Base-by-base conservation (phyloP, 106 monocot species). In the Dendrobium huoshanense region DNA sequence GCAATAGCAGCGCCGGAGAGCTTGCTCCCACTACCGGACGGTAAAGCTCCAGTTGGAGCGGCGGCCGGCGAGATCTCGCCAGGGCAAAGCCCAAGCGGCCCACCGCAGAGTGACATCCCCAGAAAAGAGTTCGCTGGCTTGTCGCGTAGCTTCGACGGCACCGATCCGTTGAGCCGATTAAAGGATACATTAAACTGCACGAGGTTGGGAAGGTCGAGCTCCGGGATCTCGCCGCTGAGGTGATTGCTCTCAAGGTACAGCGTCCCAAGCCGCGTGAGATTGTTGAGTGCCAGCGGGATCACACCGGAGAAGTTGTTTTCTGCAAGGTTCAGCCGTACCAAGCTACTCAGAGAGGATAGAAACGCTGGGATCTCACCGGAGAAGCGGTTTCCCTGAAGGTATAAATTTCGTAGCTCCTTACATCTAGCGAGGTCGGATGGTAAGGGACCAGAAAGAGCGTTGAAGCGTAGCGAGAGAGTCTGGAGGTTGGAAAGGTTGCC, bases 1-100 rank as follows among this genome's bases (percentile, higher is more conserved):
- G 90, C 92, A 64, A 95, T 90, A 27, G 92, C 92, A 1, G 88
- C 91, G 19, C 89, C 92, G 9, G 95, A 95, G 31, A 95, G 88
- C 41, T 86, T 87, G 41, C 78, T 80, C 19, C 72, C 80, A 41
- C 78, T 77, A 20, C 92, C 92, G 51, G 95, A 54, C 86, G 31
- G 90, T 86, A 80, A 85, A 87, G 77, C 78, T 86, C 61, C 27
- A 0, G 24, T 16, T 41, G 74, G 64, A 6, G 83, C 59, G 6
- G 88, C 85, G 19, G 88, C 51, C 4, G 85, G 83, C 0, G 80
- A 9, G 10, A 59, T 45, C 77, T 89, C 86, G 19, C 83, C 80
- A 27, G 84, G 81, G 85, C 95, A 99, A 17, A 81, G 74, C 18
- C 49, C 82, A 3, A 95, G 83, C 7, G 88, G 88, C 3, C 84